Conservation (phyloP, 352 stramenopile genomes). For the Globisporangium canariense region DNA sequence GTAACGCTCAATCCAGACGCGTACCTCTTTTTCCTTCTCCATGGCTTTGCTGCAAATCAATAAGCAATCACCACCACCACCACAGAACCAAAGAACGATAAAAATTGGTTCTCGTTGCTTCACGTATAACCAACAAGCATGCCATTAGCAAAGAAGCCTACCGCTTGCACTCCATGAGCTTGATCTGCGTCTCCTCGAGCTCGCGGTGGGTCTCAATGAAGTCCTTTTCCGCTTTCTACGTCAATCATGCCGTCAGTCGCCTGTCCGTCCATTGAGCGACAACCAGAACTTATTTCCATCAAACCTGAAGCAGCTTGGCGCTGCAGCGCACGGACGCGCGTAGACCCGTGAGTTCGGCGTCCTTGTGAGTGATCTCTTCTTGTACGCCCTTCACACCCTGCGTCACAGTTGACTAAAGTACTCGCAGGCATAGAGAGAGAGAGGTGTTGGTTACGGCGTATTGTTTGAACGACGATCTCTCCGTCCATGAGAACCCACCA, state of each 20-base stretch:
- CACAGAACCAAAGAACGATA: neutral
- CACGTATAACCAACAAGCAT: no score
- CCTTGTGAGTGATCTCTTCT: slow-evolving; percentile 64
- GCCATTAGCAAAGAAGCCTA: slow-evolving; percentile 12
- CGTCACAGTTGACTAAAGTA: slow-evolving; percentile 35
- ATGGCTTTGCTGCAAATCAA: slow-evolving; percentile 30
- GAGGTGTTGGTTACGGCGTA: neutral
- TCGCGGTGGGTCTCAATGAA: slow-evolving; percentile 64
- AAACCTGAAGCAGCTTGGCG: slow-evolving; percentile 68
- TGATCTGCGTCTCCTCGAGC: slow-evolving; percentile 62
- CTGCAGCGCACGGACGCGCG: slow-evolving; percentile 61
- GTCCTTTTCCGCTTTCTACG: slow-evolving; percentile 68
- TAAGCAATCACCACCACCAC: neutral
- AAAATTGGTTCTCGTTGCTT: neutral
- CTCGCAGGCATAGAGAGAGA: neutral
- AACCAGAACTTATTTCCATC: neutral
- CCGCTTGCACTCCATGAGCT: slow-evolving; percentile 66
- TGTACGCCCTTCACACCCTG: slow-evolving; percentile 42
- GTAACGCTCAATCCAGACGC: slow-evolving; percentile 75
- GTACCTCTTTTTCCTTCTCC: slow-evolving; percentile 52
- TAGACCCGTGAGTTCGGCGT: slow-evolving; percentile 61
- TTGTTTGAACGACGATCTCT: no score
- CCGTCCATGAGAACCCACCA: slow-evolving; percentile 25
- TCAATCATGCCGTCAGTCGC: no score
- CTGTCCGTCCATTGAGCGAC: no score